Base-by-base conservation (phyloP, 345 rosid species). In the Euphorbia lathyris region DNA sequence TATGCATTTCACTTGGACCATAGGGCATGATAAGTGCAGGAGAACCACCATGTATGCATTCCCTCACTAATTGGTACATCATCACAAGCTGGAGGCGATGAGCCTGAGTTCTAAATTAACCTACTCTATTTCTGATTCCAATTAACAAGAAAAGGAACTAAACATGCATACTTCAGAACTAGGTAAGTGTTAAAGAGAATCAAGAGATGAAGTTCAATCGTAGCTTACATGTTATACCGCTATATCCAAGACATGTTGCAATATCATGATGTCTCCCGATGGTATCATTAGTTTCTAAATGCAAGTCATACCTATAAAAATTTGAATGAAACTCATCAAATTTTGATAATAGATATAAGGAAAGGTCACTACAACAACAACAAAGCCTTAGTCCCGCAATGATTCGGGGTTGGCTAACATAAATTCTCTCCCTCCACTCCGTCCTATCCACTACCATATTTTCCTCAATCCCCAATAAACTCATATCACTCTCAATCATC, bases 201-300 rank as follows among this genome's bases (percentile, higher is more conserved):
- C 19, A 14, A 55, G 30, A 66, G 71, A 29, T 47, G 29, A 64
- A 36, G 60, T 32, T 25, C n/a, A 26, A 38, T 14, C 30, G 57
- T 69, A 75, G 59, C 92, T 82, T 79, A 90, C 99, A 63, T 36
- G 90, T 82, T 77, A 86, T 85, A 60, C 64, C 69, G 50, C 93
- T 92, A 75, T 73, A 85, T 10, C 68, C 85, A 65, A 92, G 71
- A 22, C 89, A 86, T 25, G 90, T 87, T 60, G 92, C 92, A 68
- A 89, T 71, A 67, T 88, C 94, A 27, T 77, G 82, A 83, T 92
- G 99, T 26, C 76, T 82, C 65, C 99, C 99, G 69, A 87, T 32
- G 2, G 55, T 66, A 23, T 77, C 80, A 55, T 26, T 71, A 65
- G 66, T 69, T 80, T 87, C 92, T 0, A 76, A 77, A 66, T 85